Evolutionary conservation across 331 rosid genomes (phyloP).

Genomic region (Quercus lobata): DNA sequence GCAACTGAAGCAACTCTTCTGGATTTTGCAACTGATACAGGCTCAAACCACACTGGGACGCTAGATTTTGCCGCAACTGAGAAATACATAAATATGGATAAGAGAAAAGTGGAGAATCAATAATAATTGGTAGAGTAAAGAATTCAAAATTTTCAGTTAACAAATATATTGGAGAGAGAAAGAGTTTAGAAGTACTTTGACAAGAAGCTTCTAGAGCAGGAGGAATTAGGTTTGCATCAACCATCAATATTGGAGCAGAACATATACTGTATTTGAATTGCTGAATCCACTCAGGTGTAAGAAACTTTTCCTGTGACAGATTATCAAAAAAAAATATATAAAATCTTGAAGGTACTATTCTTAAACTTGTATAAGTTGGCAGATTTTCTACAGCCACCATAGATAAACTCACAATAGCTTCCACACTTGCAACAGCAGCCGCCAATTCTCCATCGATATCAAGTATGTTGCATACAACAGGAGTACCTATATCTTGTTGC

Average conservation of each 20-base stretch:
- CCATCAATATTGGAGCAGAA: constrained; percentile 68
- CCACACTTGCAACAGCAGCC: constrained; percentile 82
- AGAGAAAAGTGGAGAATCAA: neutral
- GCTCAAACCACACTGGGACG: constrained; percentile 92
- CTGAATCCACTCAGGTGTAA: constrained; percentile 76
- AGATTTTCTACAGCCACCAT: constrained; percentile 18
- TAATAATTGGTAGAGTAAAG: neutral
- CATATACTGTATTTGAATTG: constrained; percentile 42
- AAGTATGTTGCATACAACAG: constrained; percentile 76
- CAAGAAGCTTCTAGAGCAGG: constrained; percentile 69
- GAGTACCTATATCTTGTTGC: constrained; percentile 60
- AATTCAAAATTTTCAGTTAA: neutral
- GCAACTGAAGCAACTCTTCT: constrained; percentile 67
- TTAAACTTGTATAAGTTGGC: constrained; percentile 22
- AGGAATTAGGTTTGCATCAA: constrained; percentile 75
- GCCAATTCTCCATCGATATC: constrained; percentile 72
- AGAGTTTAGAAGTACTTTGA: constrained; percentile 40
- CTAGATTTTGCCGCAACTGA: constrained; percentile 62
- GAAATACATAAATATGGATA: constrained; percentile 5
- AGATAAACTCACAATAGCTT: constrained; percentile 66
- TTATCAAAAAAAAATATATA: constrained; percentile 3
- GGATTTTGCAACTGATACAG: constrained; percentile 87
- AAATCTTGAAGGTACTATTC: constrained; percentile 8
- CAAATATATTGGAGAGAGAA: neutral
- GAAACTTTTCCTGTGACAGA: constrained; percentile 61